Conservation (phyloP, 345 rosid species). For the Cardiospermum halicacabum region DNA sequence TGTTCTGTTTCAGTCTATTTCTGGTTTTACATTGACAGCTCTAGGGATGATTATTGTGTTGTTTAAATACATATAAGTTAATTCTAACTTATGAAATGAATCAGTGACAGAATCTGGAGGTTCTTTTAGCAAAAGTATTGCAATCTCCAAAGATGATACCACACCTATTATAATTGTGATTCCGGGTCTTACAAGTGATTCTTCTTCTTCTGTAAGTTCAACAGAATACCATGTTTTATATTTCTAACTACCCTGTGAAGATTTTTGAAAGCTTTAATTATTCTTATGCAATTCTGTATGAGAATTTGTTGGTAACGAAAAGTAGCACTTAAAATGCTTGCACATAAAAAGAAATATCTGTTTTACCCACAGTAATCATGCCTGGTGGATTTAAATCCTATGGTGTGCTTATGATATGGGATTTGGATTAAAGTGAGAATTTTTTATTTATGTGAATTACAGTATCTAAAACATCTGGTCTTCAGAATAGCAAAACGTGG, state of each 20-base stretch:
- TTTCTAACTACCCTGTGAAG: background rate
- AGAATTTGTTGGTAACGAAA: background rate
- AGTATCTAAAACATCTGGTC: conserved; percentile 82
- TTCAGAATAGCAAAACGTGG: conserved; percentile 58
- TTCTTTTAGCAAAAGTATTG: conserved; percentile 15
- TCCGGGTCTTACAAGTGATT: conserved; percentile 77
- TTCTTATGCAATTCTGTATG: background rate
- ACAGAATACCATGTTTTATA: background rate
- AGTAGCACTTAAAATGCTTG: background rate
- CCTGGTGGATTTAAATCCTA: background rate
- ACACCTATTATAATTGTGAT: conserved; percentile 53
- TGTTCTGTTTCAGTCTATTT: background rate
- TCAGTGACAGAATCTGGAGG: conserved; percentile 30
- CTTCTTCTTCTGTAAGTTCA: conserved; percentile 54
- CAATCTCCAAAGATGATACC: conserved; percentile 39
- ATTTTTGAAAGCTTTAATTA: background rate
- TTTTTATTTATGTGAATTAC: conserved; percentile 17
- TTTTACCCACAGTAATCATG: background rate
- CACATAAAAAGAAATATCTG: background rate
- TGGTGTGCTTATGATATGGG: background rate
- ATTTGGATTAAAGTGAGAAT: background rate
- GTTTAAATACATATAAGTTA: background rate
- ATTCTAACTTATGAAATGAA: conserved; percentile 4
- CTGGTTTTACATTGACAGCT: background rate
- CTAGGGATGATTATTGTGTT: background rate